Conservation (phyloP, 2,329 filamentous ascomycete genomes). For the Xylaria sp. region DNA sequence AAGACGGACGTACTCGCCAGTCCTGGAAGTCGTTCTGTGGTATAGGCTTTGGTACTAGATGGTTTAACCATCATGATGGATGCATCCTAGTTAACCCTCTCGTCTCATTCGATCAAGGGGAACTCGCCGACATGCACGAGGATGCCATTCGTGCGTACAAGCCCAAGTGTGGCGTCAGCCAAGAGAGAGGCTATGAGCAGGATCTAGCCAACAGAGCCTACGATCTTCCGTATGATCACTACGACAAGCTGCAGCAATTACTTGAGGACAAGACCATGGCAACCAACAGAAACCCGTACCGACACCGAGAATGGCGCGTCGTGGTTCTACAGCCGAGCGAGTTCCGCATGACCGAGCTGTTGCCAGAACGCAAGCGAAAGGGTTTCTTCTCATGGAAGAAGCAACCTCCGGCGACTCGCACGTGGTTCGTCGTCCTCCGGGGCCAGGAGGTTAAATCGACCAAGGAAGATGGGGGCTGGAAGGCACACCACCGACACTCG, state of each 20-base stretch:
- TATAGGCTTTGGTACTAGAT: conserved; percentile 35
- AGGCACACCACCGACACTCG: conserved; percentile 34
- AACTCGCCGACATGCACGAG: conserved; percentile 41
- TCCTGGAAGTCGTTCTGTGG: conserved; percentile 38
- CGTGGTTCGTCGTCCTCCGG: conserved; percentile 41
- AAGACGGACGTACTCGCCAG: conserved; percentile 7
- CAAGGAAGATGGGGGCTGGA: conserved; percentile 42
- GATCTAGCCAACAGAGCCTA: conserved; percentile 43
- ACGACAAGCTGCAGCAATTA: conserved; percentile 38
- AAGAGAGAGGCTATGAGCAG: conserved; percentile 42
- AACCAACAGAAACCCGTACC: conserved; percentile 42
- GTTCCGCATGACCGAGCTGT: conserved; percentile 41
- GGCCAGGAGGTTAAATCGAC: conserved; percentile 44
- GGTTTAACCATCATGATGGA: conserved; percentile 29
- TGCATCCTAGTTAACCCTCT: conserved; percentile 33
- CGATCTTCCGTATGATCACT: conserved; percentile 32
- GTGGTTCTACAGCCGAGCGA: conserved; percentile 41
- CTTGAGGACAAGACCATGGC: conserved; percentile 38
- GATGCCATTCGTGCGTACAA: conserved; percentile 37
- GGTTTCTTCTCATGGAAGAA: conserved; percentile 39
- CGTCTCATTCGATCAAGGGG: conserved; percentile 39
- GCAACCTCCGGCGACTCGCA: conserved; percentile 21
- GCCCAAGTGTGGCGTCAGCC: conserved; percentile 19
- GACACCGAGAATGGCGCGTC: conserved; percentile 43
- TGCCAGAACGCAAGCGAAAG: conserved; percentile 43